Evolutionary conservation across 2,329 filamentous ascomycete genomes (phyloP).

Genomic region (Hypoxylon sp.): DNA sequence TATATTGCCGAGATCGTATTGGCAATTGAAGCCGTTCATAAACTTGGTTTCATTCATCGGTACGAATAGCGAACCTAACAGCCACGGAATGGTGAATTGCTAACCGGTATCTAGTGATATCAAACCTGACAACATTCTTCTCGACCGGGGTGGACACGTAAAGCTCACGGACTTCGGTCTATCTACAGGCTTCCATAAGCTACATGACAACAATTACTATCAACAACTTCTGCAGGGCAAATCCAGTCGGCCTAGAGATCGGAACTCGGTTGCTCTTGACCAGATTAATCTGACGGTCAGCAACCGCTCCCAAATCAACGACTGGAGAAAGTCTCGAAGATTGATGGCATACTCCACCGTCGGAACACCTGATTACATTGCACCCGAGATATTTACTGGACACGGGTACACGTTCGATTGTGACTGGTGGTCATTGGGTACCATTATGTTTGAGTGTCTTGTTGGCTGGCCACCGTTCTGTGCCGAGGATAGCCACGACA

Average conservation of each 20-base stretch:
- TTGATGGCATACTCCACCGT: constrained; percentile 99
- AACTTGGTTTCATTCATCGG: constrained; percentile 98
- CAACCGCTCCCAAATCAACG: constrained; percentile 98
- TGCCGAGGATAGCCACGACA: constrained; percentile 96
- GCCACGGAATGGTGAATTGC: not conserved
- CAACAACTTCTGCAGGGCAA: constrained; percentile 91
- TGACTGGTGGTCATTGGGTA: constrained; percentile 99
- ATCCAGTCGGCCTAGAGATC: constrained; percentile 81
- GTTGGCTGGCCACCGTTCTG: constrained; percentile 99
- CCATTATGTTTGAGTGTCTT: constrained; percentile 99
- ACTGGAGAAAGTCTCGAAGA: constrained; percentile 95
- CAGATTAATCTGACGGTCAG: constrained; percentile 98
- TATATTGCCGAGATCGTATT: constrained; percentile 99
- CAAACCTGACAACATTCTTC: constrained; percentile 98
- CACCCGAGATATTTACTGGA: constrained; percentile 96
- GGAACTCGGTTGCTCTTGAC: constrained; percentile 95
- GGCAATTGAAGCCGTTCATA: constrained; percentile 98
- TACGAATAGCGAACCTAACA: constrained; percentile 61
- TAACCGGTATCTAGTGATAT: constrained; percentile 84
- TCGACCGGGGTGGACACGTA: constrained; percentile 95
- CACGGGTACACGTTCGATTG: constrained; percentile 97
- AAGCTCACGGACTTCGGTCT: constrained; percentile 98
- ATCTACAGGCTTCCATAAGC: constrained; percentile 97
- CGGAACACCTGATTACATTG: constrained; percentile 98
- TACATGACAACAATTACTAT: constrained; percentile 98